A percentile compares a stretch with the other conserved stretches of the same genome.
phyloP scores from a whole-genome alignment of 2,329 filamentous ascomycete genomes.

The Scleromitrula shiraiana region DNA sequence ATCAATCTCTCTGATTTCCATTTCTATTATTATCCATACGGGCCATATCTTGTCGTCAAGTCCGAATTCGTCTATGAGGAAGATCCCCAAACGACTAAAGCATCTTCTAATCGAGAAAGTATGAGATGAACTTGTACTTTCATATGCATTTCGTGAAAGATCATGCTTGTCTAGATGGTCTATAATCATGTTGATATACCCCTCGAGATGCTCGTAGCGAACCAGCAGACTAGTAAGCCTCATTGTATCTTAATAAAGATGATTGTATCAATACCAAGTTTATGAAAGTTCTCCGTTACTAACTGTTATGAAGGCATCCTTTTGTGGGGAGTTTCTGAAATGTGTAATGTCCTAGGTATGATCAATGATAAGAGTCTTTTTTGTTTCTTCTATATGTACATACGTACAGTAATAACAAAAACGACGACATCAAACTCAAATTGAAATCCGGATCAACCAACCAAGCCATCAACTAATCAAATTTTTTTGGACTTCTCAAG shows the following conservation, averaged over 20 bases:
- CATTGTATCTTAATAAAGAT: no score
- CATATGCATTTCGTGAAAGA: not conserved
- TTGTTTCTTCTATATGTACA: no score
- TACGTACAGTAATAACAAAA: no score
- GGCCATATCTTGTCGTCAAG: not conserved
- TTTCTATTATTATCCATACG: conserved; percentile 4
- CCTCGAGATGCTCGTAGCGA: not conserved
- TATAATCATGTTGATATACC: no score
- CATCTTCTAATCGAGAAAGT: conserved; percentile 1
- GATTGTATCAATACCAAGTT: no score
- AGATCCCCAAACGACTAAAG: conserved; percentile 1
- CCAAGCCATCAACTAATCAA: no score
- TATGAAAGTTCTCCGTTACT: not conserved
- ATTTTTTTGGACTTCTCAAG: no score
- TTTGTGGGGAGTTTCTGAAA: not conserved
- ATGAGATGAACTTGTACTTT: conserved; percentile 6
- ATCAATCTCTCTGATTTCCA: not conserved
- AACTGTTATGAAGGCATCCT: not conserved
- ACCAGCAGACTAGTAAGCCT: not conserved
- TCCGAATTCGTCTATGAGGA: not conserved
- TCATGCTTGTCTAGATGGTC: not conserved
- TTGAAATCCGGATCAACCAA: no score
- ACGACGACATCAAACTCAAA: no score
- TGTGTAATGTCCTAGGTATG: no score
- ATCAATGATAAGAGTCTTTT: no score